Conservation (phyloP, 164 flowering plant genomes). For the Akebia trifoliata region DNA sequence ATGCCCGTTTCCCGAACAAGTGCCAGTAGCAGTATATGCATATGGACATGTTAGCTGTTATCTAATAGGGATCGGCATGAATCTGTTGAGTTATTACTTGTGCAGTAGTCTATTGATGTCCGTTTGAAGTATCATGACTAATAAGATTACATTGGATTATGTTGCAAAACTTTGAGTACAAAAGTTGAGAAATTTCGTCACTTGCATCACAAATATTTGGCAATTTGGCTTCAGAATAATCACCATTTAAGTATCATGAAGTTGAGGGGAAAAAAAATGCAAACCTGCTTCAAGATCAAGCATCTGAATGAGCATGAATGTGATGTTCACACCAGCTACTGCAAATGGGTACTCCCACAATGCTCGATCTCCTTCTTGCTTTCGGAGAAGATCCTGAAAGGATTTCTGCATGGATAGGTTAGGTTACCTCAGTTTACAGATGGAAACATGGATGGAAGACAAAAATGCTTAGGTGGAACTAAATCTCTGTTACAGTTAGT, state of each 20-base stretch:
- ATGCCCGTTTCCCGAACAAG: too few species aligned
- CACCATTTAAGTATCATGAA: not conserved
- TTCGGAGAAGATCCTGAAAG: conserved; percentile 82
- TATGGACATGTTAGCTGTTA: too few species aligned
- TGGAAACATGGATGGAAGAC: not conserved
- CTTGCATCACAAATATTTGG: not conserved
- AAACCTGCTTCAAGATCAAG: conserved; percentile 95
- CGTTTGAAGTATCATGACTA: too few species aligned
- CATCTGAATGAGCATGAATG: conserved; percentile 98
- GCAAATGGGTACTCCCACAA: conserved; percentile 99
- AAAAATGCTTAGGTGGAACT: too few species aligned
- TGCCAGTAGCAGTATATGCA: too few species aligned
- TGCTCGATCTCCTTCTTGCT: conserved; percentile 84
- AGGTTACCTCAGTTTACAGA: not conserved
- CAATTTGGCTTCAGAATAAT: not conserved
- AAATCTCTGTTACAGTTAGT: too few species aligned
- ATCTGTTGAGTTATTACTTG: too few species aligned
- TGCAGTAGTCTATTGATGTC: too few species aligned
- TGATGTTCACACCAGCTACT: conserved; percentile 95
- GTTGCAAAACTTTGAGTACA: too few species aligned
- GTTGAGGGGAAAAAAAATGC: not conserved
- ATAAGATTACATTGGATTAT: too few species aligned
- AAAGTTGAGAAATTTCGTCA: too few species aligned
- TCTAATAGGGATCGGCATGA: too few species aligned
- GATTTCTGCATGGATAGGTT: conserved; percentile 51